Evolutionary conservation across 1,139 yeast genomes (phyloP).

Genomic region (Pichia kudriavzevii): DNA sequence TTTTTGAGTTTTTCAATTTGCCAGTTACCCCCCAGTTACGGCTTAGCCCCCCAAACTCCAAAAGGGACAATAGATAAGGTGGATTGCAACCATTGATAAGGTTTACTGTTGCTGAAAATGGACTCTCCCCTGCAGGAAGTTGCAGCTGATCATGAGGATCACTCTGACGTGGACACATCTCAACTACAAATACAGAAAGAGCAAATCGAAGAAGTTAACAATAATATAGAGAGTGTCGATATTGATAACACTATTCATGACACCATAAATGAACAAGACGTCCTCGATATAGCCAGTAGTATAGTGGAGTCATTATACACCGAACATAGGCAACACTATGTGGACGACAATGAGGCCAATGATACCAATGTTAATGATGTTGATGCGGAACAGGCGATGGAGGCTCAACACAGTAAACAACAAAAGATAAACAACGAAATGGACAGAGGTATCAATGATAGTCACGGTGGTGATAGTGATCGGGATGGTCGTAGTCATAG

Average conservation of each 20-base stretch:
- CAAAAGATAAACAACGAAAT: not conserved
- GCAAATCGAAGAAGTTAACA: not conserved
- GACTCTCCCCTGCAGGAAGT: too few species aligned
- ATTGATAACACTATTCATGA: constrained; percentile 1
- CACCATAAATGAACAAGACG: constrained; percentile 5
- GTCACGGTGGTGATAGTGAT: not conserved
- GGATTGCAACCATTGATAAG: too few species aligned
- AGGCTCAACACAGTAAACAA: not conserved
- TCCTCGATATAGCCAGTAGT: constrained; percentile 8
- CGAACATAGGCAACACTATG: too few species aligned
- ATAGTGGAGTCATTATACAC: constrained; percentile 10
- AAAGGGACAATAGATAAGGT: too few species aligned
- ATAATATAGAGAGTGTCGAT: not conserved
- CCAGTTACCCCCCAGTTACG: constrained; percentile 9
- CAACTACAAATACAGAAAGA: not conserved
- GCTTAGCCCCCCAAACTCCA: constrained; percentile 16
- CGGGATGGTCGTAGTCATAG: too few species aligned
- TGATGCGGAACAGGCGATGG: not conserved
- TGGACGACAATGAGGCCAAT: not conserved
- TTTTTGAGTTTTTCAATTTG: constrained; percentile 17
- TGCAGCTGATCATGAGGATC: not conserved
- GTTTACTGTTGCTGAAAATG: too few species aligned
- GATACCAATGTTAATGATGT: not conserved
- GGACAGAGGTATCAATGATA: not conserved
- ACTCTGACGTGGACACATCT: too few species aligned